phyloP scores from a whole-genome alignment of 257 asterid species.

The Scutellaria barbata region DNA sequence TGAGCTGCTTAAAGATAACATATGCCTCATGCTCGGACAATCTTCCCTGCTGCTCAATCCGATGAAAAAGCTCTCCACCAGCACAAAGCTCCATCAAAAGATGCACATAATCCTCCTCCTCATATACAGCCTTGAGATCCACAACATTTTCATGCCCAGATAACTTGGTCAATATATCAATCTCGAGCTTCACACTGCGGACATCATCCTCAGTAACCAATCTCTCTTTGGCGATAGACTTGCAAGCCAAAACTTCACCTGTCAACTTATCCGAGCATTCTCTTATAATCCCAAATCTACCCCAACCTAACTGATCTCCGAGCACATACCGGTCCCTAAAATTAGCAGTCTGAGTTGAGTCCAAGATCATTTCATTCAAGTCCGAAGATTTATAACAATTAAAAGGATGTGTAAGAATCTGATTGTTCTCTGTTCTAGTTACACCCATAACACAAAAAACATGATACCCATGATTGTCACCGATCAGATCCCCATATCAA shows the following conservation, averaged over 20 bases:
- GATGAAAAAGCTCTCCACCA: constrained; percentile 70
- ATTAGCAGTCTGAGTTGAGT: constrained; percentile 43
- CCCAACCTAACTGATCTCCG: constrained; percentile 64
- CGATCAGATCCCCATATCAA: too few relatives aligned
- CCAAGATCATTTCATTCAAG: constrained; percentile 45
- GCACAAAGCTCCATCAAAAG: constrained; percentile 73
- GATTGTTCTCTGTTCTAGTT: constrained; percentile 16
- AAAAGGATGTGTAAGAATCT: constrained; percentile 25
- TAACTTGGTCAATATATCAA: constrained; percentile 56
- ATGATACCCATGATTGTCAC: not conserved
- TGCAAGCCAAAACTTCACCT: constrained; percentile 67
- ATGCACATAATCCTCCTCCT: constrained; percentile 62
- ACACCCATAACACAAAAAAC: constrained; percentile 43
- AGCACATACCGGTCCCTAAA: constrained; percentile 52
- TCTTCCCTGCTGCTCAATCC: constrained; percentile 55
- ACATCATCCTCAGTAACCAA: constrained; percentile 54
- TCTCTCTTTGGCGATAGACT: constrained; percentile 63
- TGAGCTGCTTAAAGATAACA: constrained; percentile 51
- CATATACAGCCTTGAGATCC: constrained; percentile 69
- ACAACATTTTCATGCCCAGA: constrained; percentile 64
- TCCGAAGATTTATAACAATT: constrained; percentile 43
- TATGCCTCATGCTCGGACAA: constrained; percentile 54
- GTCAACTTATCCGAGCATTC: constrained; percentile 57
- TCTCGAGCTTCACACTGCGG: constrained; percentile 63
- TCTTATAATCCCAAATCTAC: constrained; percentile 61